Conservation (phyloP, 768 basidiomycete genomes). For the Amanita rimosa region DNA sequence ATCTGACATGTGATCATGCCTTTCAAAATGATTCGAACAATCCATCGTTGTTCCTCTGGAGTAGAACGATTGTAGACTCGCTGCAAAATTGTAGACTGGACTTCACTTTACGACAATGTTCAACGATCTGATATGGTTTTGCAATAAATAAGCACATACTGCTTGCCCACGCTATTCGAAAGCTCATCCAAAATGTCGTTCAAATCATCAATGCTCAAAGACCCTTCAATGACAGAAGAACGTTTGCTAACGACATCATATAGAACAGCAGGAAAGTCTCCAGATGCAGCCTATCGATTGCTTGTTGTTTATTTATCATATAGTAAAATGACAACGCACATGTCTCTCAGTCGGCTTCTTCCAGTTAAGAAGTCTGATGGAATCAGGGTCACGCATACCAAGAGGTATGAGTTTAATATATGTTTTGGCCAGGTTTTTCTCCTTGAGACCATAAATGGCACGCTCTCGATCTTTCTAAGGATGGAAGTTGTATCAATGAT, state of each 20-base stretch:
- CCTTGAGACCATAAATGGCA: conserved; percentile 88
- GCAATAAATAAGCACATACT: conserved; percentile 33
- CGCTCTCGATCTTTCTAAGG: conserved; percentile 87
- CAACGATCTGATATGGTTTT: conserved; percentile 6
- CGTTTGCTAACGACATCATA: conserved; percentile 81
- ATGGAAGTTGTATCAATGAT: not conserved
- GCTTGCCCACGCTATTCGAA: conserved; percentile 58
- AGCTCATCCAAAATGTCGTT: conserved; percentile 77
- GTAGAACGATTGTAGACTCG: conserved; percentile 72
- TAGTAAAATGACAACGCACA: conserved; percentile 29
- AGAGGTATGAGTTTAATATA: conserved; percentile 88
- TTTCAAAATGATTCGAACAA: conserved; percentile 92
- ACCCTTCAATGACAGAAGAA: conserved; percentile 68
- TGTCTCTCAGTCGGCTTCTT: conserved; percentile 65
- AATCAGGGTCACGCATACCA: conserved; percentile 68
- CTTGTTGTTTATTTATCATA: not conserved
- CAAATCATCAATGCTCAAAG: conserved; percentile 70
- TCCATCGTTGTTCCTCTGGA: conserved; percentile 87
- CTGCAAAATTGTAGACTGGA: conserved; percentile 66
- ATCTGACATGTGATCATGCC: conserved; percentile 29
- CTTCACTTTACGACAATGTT: conserved; percentile 36
- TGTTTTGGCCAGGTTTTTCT: conserved; percentile 86
- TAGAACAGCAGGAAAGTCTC: conserved; percentile 82
- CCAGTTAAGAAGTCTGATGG: conserved; percentile 81
- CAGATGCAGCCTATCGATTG: conserved; percentile 47